Evolutionary conservation across 1,284 basidiomycete species (phyloP), one percentile per base, ranked within the genome.

Genomic region (Moesziomyces sp.): DNA sequence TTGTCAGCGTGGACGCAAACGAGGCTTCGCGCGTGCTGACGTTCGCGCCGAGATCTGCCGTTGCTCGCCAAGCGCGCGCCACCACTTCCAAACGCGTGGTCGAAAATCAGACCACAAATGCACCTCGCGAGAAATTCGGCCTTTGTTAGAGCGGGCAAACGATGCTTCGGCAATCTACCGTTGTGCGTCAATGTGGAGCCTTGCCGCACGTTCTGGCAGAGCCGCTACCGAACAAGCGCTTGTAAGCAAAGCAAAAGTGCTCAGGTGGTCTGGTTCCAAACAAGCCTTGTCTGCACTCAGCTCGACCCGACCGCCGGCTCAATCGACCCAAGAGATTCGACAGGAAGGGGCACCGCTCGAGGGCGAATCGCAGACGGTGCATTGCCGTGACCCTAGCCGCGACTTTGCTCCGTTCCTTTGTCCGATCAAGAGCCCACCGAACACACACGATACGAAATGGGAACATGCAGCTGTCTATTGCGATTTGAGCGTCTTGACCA

Each of bases 41-140:
- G 40, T 47, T 46, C 51, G 58, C 51, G 28, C 58, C 52, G 52
- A 54, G 23, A 38, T 42, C 34, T 34, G 30, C 30, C 13, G 30
- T 11, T 34, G 10, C 30, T 49, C 47, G 28, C 19, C 21, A 34
- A 49, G 47, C 24, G 18, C 16, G 13, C 18, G 43, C 43, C 28
- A 30, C 52, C 38, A 42, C 16, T 40, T 10, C 16, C 38, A 18
- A 40, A 40, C 38, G 38, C 38, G 38, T 40, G 38, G 38, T 30
- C 26, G 16, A 58, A 56, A 66, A 66, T 66, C 64, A 66, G 64
- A 66, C 64, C 58, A 66, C 57, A 45, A 43, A 47, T 28, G 43
- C 30, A 49, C 30, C 10, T 19, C 11, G 42, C 16, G 2, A 6
- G 5, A 40, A 16, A 18, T 0, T 18, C 38, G 38, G 38, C 38